Evolutionary conservation across 1,284 basidiomycete species (phyloP).

Genomic region (Trichosporon sp.): DNA sequence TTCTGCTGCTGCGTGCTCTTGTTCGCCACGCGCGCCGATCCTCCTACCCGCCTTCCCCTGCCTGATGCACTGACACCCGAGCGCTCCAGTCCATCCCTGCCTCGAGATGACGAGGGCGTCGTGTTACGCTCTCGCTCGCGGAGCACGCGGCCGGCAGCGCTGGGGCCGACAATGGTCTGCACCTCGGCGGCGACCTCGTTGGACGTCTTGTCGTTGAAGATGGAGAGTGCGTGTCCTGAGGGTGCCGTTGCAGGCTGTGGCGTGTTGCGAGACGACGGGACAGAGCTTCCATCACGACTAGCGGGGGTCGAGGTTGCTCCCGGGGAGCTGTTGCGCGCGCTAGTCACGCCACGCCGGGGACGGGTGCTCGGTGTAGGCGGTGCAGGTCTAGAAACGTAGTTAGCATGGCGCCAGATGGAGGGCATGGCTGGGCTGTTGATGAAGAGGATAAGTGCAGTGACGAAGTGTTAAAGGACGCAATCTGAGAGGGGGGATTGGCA

Average conservation of each 20-base stretch:
- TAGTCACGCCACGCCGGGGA: slow-evolving; percentile 4
- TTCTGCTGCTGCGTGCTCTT: slow-evolving; percentile 8
- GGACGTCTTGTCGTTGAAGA: slow-evolving; percentile 27
- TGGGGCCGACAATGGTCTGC: slow-evolving; percentile 17
- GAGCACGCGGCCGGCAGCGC: neutral
- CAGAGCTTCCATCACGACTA: slow-evolving; percentile 12
- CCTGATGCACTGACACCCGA: slow-evolving; percentile 39
- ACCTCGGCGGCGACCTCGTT: slow-evolving; percentile 20
- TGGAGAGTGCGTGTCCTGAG: slow-evolving; percentile 22
- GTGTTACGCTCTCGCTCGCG: slow-evolving; percentile 11
- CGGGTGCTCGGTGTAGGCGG: slow-evolving; percentile 9
- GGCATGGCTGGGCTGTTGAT: neutral
- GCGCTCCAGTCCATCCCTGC: slow-evolving; percentile 23
- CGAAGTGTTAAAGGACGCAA: neutral
- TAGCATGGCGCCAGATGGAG: neutral
- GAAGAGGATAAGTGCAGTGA: neutral
- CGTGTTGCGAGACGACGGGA: slow-evolving; percentile 15
- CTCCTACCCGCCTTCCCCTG: slow-evolving; percentile 38
- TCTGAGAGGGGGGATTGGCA: neutral
- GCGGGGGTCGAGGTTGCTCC: slow-evolving; percentile 5
- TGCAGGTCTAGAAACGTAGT: slow-evolving; percentile 6
- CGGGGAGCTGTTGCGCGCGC: neutral
- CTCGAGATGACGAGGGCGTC: slow-evolving; percentile 10
- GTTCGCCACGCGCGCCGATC: slow-evolving; percentile 15
- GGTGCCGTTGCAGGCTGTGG: slow-evolving; percentile 1